Percentiles rank a stretch among this genome's conserved stretches.
phyloP scores from a whole-genome alignment of 1,139 yeast species.

The Saccharomyces hybrid region DNA sequence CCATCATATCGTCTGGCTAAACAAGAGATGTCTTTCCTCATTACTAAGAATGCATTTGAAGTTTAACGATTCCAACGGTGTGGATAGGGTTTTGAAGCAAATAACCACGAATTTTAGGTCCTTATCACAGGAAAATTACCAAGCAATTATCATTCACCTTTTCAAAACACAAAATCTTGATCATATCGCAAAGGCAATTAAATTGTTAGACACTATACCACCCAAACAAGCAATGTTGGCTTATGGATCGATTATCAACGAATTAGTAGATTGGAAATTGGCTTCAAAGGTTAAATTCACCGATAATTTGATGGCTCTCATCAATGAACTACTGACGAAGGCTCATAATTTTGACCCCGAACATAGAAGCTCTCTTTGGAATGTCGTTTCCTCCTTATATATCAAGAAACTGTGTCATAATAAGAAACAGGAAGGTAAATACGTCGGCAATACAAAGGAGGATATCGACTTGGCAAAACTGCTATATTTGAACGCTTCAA shows the following conservation, averaged over 20 bases:
- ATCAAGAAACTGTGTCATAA: slow-evolving; percentile 12
- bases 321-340: slow-evolving; percentile 15
- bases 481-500: slow-evolving; percentile 10
- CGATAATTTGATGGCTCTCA: slow-evolving; percentile 8
- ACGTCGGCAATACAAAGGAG: background rate
- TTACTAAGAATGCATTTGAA: slow-evolving; percentile 36
- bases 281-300: background rate
- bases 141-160: slow-evolving; percentile 18
- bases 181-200: slow-evolving; percentile 17
- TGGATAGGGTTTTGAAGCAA: slow-evolving; percentile 35
- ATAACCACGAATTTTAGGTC: slow-evolving; percentile 21
- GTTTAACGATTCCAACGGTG: slow-evolving; percentile 37
- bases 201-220: slow-evolving; percentile 17
- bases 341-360: slow-evolving; percentile 21
- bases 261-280: slow-evolving; percentile 15
- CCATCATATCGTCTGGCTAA: slow-evolving; percentile 22
- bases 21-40: slow-evolving; percentile 30
- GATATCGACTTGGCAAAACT: slow-evolving; percentile 16
- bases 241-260: slow-evolving; percentile 16
- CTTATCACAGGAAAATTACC: slow-evolving; percentile 17
- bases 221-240: slow-evolving; percentile 12
- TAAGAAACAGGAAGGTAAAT: background rate
- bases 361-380: slow-evolving; percentile 20
- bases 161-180: slow-evolving; percentile 10
- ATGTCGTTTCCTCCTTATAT: slow-evolving; percentile 19